Evolutionary conservation across 805 yeast genomes (phyloP), one percentile per base, ranked within the genome.

Genomic region (Metschnikowia colocasiae): DNA sequence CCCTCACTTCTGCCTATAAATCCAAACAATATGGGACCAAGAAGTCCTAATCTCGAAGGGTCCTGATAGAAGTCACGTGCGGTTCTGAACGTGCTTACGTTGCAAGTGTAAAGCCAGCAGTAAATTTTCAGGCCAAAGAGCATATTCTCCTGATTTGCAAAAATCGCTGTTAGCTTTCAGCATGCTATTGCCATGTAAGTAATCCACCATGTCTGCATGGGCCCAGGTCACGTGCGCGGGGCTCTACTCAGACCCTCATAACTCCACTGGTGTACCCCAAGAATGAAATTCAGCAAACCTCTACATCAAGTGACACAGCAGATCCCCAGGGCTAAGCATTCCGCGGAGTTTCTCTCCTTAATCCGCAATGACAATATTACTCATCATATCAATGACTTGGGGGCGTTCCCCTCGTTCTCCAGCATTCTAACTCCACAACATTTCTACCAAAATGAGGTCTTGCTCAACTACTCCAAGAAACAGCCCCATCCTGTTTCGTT

Each of bases 401-500:
- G 75, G 6, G 74, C 76, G 6, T 72, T 62, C 48, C 76, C 76
- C 2, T 58, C 70, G 3, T 68, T 69, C 48, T 69, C 74, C 40
- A 67, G 59, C 49, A 71, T 72, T 45, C 53, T 72, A 34, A 72
- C 70, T 46, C 76, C 78, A 19, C 91, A 87, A 60, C 97, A 90
- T 61, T 92, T 87, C 64, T 92, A 88, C 61, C 97, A 90, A 56
- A 86, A 86, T 59, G 80, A 82, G 18, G 79, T 83, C 4, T 69
- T 89, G 49, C 65, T 80, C 59, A 73, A 75, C 31, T 87, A 86
- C 79, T 72, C 81, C 35, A 71, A 77, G 42, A 78, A 81, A 53
- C 61, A 61, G n/a, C 91, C 96, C 0, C 89, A 88, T 62, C 96
- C 98, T 0, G 95, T 92, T 19, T 84, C 96, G 1, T 64, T 94